These are phyloP conservation scores for Acarospora socialis DNA, from an alignment of 2,329 filamentous ascomycete genomes.

Conservation along the genomic window DNA sequence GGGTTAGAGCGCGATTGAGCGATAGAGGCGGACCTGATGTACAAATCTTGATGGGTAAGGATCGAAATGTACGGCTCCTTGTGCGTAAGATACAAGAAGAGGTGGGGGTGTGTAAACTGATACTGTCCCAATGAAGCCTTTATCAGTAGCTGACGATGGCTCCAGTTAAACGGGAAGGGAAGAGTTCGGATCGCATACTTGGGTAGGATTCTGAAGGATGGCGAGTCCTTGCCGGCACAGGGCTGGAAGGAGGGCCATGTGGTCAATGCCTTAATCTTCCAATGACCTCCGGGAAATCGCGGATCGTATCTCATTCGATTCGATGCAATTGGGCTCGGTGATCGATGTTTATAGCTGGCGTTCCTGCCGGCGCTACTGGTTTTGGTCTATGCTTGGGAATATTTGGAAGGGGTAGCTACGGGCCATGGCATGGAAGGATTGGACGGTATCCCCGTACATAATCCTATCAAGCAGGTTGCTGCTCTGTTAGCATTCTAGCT, in stretches of 20 bases:
- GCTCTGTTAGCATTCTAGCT: no score
- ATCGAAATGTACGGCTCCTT: constrained; percentile 51
- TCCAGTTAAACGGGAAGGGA: constrained; percentile 43
- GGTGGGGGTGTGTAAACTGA: constrained; percentile 40
- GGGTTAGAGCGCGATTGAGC: constrained; percentile 49
- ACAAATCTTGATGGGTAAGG: constrained; percentile 39
- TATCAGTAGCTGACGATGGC: constrained; percentile 6
- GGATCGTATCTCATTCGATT: no score
- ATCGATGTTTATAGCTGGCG: no score
- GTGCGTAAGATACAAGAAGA: constrained; percentile 49
- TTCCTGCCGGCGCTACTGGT: no score
- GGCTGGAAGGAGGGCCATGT: constrained; percentile 65
- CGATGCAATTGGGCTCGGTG: no score
- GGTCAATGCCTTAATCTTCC: constrained; percentile 58
- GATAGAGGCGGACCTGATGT: constrained; percentile 51
- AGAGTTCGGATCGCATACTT: constrained; percentile 63
- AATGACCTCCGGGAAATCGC: constrained; percentile 3
- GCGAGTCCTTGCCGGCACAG: constrained; percentile 48
- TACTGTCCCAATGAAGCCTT: constrained; percentile 1
- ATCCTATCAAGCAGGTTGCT: no score
- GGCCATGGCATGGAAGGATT: no score
- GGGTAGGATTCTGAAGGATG: constrained; percentile 64
- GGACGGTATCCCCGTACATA: no score
- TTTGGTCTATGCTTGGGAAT: no score
- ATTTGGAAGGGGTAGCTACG: no score